These are phyloP conservation scores for Mentha longifolia DNA, from an alignment of 257 asterid genomes.

Conservation along the genomic window DNA sequence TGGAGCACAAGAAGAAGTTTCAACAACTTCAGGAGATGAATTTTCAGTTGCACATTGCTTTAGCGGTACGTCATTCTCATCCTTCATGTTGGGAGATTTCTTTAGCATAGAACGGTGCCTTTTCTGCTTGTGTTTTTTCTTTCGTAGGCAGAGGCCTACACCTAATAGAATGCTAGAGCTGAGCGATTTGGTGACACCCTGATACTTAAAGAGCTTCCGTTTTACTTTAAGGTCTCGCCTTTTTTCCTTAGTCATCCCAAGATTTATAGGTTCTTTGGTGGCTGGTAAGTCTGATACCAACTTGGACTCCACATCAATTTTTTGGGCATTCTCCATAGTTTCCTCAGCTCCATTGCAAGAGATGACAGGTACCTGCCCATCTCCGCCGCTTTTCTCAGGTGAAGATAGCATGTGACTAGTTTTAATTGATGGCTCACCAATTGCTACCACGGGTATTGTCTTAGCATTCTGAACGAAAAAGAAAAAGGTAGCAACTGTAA, in stretches of 20 bases:
- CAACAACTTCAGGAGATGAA: slow-evolving; percentile 26
- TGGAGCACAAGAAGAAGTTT: slow-evolving; percentile 28
- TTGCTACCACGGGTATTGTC: slow-evolving; percentile 22
- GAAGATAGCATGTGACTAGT: slow-evolving; percentile 11
- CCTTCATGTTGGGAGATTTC: slow-evolving; percentile 34
- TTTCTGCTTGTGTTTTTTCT: slow-evolving; percentile 52
- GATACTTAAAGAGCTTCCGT: slow-evolving; percentile 52
- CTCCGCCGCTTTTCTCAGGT: slow-evolving; percentile 15
- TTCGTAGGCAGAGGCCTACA: slow-evolving; percentile 44
- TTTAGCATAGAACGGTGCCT: slow-evolving; percentile 32
- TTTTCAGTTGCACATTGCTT: slow-evolving; percentile 47
- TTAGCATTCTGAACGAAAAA: slow-evolving; percentile 36
- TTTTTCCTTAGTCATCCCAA: slow-evolving; percentile 33
- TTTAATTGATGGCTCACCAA: slow-evolving; percentile 31
- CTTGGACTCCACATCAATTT: slow-evolving; percentile 18
- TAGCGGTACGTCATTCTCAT: slow-evolving; percentile 35
- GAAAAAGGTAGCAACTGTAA: slow-evolving; percentile 21
- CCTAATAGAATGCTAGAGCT: slow-evolving; percentile 71
- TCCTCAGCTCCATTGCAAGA: slow-evolving; percentile 38
- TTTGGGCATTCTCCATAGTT: slow-evolving; percentile 33
- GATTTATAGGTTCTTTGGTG: slow-evolving; percentile 15
- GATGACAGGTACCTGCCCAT: slow-evolving; percentile 39
- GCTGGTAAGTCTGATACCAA: slow-evolving; percentile 18
- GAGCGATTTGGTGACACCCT: slow-evolving; percentile 43
- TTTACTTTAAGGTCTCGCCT: slow-evolving; percentile 37